Evolutionary conservation across 805 yeast genomes (phyloP), one percentile per base, ranked within the genome.

Genomic region (Hanseniaspora jakobsenii): DNA sequence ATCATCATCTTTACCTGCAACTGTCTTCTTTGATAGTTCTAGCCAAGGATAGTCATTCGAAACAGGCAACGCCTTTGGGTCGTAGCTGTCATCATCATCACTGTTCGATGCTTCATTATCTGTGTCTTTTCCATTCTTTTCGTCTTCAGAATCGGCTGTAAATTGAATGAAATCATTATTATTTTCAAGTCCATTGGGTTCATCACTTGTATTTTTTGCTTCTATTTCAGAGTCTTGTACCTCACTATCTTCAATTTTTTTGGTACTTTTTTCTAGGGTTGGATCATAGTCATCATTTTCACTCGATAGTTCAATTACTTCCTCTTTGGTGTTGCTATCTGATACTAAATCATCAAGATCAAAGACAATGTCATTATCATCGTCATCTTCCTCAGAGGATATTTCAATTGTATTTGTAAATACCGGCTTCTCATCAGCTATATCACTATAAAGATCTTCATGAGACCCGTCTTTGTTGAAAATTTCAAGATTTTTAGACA

Each of bases 21-120:
- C 17, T 6, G n/a, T 21, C 16, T 29, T 35, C 9, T 42, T 42
- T n/a, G 46, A 42, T 16, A 42, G 19, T n/a, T 34, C 12, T 35
- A 82, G 70, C 95, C 95, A 85, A 0, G 94, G 94, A 49, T 55
- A 62, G 41, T 61, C 66, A 0, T 51, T 50, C 36, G n/a, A 48
- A 31, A 37, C 40, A 32, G 47, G 50, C 29, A 41, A 44, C 14
- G 34, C 27, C 34, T 43, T 42, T 40, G 36, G 41, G 28, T 27
- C n/a, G 9, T 31, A 48, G 8, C 43, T 48, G 7, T 36, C 43
- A 13, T 43, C 49, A 8, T 42, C 42, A 8, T 41, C 56, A 8
- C n/a, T n/a, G n/a, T n/a, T n/a, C n/a, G n/a, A n/a, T n/a, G n/a
- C n/a, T n/a, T n/a, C n/a, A n/a, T n/a, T n/a, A n/a, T n/a, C n/a